Evolutionary conservation across 2,329 filamentous ascomycete species (phyloP), one percentile per base, ranked within the genome.

Genomic region (Tolypocladium amazonense): DNA sequence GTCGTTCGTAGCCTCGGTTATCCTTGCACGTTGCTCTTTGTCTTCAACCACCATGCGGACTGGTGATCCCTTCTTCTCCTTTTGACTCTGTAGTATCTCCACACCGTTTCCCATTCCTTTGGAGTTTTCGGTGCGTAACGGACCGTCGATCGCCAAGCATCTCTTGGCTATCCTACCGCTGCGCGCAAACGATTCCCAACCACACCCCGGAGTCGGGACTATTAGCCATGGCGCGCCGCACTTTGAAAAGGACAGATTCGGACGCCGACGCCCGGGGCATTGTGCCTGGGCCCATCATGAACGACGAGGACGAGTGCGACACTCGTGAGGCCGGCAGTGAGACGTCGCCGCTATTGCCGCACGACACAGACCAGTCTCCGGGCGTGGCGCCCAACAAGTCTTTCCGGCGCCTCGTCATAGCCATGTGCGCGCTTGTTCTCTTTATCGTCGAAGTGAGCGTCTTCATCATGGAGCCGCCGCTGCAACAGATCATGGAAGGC

Each of bases 401-500:
- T 1, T 67, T 74, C 53, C 67, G 65, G 33, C 62, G 66, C 52
- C 65, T 67, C 37, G 71, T 74, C 35, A 55, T 73, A 50, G 58
- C 64, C 18, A 70, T 75, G 65, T 71, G 70, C 59, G 62, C 75
- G 52, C 20, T 77, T 2, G 70, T 75, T 30, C 63, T 82, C 47
- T 70, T 81, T 57, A 63, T 81, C 50, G 62, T 78, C 57, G 76
- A 78, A 56, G 70, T 79, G 15, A 76, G 75, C 61, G 65, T 74
- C 14, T 71, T 65, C 59, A 67, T 71, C 59, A 72, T 68, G 62
- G 73, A 58, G 25, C 73, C 80, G 4, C 79, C 82, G 0, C 66
- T 71, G 53, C 79, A 76, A 56, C 77, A 79, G 58, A 75, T 84
- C 57, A 75, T 80, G 63, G 82, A 86, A 66, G 73, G 76, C 57